Conservation (phyloP, 371 early-diverging fungal species). For the Rhizopus microsporus region DNA sequence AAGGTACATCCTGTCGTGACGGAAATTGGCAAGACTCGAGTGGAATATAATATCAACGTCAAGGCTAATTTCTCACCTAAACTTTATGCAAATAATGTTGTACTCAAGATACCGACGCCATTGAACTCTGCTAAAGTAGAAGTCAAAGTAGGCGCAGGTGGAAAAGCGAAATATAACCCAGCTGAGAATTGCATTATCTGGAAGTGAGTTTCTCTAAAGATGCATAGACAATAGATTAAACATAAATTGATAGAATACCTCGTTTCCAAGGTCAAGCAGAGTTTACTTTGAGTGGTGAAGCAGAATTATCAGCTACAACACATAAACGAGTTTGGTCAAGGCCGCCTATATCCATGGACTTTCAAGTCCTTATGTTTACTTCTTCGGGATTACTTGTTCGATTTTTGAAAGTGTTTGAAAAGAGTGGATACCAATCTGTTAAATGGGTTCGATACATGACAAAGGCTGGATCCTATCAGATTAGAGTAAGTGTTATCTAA, state of each 20-base stretch:
- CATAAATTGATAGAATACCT: constrained; percentile 57
- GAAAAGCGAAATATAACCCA: constrained; percentile 88
- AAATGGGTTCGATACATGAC: constrained; percentile 96
- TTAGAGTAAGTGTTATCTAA: constrained; percentile 58
- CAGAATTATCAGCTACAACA: constrained; percentile 73
- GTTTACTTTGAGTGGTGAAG: constrained; percentile 71
- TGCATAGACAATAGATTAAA: neutral
- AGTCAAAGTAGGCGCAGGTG: constrained; percentile 65
- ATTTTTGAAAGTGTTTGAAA: constrained; percentile 91
- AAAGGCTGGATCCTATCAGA: constrained; percentile 87
- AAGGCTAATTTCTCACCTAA: constrained; percentile 78
- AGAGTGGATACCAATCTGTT: constrained; percentile 85
- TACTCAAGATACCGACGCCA: constrained; percentile 83
- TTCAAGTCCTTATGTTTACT: constrained; percentile 89
- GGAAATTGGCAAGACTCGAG: constrained; percentile 73
- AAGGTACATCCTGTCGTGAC: constrained; percentile 83
- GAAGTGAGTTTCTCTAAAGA: constrained; percentile 65
- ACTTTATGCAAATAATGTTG: constrained; percentile 79
- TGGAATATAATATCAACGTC: constrained; percentile 80
- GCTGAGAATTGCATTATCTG: constrained; percentile 84
- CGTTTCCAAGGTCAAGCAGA: constrained; percentile 86
- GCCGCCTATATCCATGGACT: constrained; percentile 90
- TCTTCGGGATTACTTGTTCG: constrained; percentile 86
- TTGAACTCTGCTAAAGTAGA: constrained; percentile 77
- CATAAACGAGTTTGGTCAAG: constrained; percentile 84